Evolutionary conservation across 805 yeast species (phyloP), one percentile per base, ranked within the genome.

Genomic region (Myxozyma kluyveri): DNA sequence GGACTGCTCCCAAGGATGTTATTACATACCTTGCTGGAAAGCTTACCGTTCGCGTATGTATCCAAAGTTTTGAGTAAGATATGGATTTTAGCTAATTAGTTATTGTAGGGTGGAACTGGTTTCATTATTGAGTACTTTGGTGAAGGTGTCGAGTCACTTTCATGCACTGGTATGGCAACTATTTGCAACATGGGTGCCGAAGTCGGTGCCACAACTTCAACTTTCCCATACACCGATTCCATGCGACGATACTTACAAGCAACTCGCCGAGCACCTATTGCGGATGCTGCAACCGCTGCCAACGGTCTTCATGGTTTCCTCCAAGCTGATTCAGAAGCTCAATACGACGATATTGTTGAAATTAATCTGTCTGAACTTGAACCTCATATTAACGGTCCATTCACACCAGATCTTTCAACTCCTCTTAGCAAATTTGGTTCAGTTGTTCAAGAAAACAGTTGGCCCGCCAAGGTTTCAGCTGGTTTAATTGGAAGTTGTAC

Each of bases 161-260:
- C 96, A 45, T 88, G 96, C 74, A 91, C 98, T 47, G 98, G 98
- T 80, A 90, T 90, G 98, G 98, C 95, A 70, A 90, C 98, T 65
- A 90, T 90, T 75, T 90, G 98, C 81, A 90, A 90, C 75, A 90
- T 90, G 98, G 98, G 98, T 79, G 98, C 98, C 63, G 98, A 90
- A 76, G 89, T 90, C 64, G 98, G 98, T 76, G 97, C 97, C 56
- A 90, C 98, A 59, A 90, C 98, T 52, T 90, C 97, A 43, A 88
- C 87, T 56, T 90, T 90, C 95, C 98, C 98, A 71, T 89, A 79
- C 87, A 89, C 88, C 78, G 80, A 83, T 67, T 84, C 91, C 61
- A 90, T 87, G 87, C 81, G 75, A 70, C 86, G 84, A 61, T 91
- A 90, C 77, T 80, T 91, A 71, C 72, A 79, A 58, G 93, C 95